These are phyloP conservation scores for Pelargonium nanum DNA, from an alignment of 345 rosid genomes.

Conservation along the genomic window DNA sequence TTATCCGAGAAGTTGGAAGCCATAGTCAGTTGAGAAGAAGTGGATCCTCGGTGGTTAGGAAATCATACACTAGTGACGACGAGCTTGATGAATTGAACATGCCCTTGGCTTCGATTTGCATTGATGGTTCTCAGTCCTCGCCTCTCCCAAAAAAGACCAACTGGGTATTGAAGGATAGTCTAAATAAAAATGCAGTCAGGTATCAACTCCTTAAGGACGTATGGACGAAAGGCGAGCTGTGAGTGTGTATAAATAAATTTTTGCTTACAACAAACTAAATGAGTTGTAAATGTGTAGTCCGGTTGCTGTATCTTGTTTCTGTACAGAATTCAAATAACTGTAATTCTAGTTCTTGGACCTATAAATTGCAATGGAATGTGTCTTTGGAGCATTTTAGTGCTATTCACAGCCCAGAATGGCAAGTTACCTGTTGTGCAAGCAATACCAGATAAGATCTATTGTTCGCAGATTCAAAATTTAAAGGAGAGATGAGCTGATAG, in stretches of 20 bases:
- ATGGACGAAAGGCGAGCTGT: slow-evolving; percentile 36
- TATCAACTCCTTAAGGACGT: slow-evolving; percentile 65
- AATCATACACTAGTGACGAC: slow-evolving; percentile 68
- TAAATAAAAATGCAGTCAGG: slow-evolving; percentile 25
- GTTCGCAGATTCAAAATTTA: no score
- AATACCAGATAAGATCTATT: no score
- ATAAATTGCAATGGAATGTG: no score
- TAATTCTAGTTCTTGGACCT: background rate
- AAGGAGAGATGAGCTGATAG: no score
- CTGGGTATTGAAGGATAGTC: slow-evolving; percentile 28
- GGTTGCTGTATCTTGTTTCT: slow-evolving; percentile 5
- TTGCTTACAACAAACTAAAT: background rate
- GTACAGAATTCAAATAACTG: background rate
- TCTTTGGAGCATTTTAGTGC: no score
- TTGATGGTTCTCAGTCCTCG: slow-evolving; percentile 18
- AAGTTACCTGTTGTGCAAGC: no score
- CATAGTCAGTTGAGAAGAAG: slow-evolving; percentile 43
- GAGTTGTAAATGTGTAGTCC: slow-evolving; percentile 16
- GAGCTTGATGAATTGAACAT: slow-evolving; percentile 76
- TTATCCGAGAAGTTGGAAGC: slow-evolving; percentile 35
- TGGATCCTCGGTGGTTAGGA: slow-evolving; percentile 48
- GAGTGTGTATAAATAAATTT: background rate
- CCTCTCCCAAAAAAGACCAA: slow-evolving; percentile 17
- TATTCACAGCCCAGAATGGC: no score
- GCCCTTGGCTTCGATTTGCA: slow-evolving; percentile 46